Percentiles rank a stretch among this genome's conserved stretches.
phyloP scores from a whole-genome alignment of 2,329 filamentous ascomycete species.

The Rhinocladiella similis region DNA sequence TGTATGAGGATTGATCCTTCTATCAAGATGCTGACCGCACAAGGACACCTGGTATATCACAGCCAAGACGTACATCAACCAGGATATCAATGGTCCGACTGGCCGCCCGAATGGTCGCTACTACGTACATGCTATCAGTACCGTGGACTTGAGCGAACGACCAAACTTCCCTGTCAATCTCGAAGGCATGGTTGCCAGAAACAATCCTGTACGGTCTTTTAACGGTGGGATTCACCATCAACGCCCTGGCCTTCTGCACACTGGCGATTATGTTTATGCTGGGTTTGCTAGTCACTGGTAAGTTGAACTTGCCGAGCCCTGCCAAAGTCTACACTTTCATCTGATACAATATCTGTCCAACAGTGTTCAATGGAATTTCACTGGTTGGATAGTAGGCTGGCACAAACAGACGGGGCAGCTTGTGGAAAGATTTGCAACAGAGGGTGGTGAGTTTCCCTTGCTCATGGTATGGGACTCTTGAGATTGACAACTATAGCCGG shows the following conservation, averaged over 20 bases:
- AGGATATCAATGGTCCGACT: slow-evolving; percentile 34
- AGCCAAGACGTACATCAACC: slow-evolving; percentile 51
- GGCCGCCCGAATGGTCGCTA: slow-evolving; percentile 41
- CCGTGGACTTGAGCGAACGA: slow-evolving; percentile 41
- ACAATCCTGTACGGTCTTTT: slow-evolving; percentile 52
- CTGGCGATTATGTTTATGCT: slow-evolving; percentile 51
- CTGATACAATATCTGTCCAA: neutral
- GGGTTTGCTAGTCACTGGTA: slow-evolving; percentile 57
- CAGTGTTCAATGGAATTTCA: slow-evolving; percentile 56
- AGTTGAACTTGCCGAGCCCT: neutral
- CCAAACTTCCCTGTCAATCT: slow-evolving; percentile 50
- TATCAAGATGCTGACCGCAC: neutral
- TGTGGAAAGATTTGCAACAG: slow-evolving; percentile 23
- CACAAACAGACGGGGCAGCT: slow-evolving; percentile 33
- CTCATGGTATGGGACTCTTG: neutral
- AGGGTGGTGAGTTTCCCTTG: slow-evolving; percentile 15
- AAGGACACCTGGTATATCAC: slow-evolving; percentile 51
- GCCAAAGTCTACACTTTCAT: neutral
- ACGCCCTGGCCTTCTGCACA: slow-evolving; percentile 49
- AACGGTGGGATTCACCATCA: slow-evolving; percentile 55
- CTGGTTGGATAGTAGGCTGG: slow-evolving; percentile 53
- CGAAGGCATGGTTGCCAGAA: slow-evolving; percentile 49
- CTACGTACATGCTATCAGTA: slow-evolving; percentile 42
- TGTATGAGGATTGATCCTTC: neutral
- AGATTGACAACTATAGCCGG: slow-evolving; percentile 15